Evolutionary conservation across 164 flowering plant genomes (phyloP).

Genomic region (Aristolochia californica): DNA sequence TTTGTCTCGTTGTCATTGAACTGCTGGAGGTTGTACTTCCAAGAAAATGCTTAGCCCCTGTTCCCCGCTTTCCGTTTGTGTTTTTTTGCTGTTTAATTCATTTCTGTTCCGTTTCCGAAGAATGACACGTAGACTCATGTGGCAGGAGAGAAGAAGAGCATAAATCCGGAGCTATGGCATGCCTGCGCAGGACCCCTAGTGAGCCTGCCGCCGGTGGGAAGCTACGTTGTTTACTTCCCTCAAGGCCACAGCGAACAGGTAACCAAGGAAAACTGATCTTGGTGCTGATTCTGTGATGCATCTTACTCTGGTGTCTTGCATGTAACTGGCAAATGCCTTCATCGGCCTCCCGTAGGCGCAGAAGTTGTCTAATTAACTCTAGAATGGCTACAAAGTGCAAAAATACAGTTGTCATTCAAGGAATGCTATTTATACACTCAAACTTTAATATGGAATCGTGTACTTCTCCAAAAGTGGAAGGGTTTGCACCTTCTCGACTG

Average conservation of each 20-base stretch:
- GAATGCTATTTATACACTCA: no score
- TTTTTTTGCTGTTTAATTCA: neutral
- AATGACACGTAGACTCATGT: slow-evolving; percentile 19
- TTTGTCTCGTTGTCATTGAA: no score
- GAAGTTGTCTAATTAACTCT: no score
- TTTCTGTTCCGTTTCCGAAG: neutral
- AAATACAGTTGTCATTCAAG: no score
- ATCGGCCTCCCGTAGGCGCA: no score
- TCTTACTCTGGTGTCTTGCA: neutral
- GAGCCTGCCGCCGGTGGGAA: slow-evolving; percentile 71
- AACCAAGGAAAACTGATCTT: neutral
- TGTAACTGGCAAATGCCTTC: neutral
- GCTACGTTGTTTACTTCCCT: slow-evolving; percentile 78
- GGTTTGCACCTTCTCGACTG: no score
- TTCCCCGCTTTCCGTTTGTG: slow-evolving; percentile 1
- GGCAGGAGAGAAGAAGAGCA: slow-evolving; percentile 56
- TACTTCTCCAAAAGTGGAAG: no score
- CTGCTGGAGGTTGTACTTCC: no score
- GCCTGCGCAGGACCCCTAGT: slow-evolving; percentile 91
- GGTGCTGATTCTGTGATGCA: neutral
- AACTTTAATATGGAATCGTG: no score
- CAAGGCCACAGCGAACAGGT: slow-evolving; percentile 98
- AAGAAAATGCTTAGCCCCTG: no score
- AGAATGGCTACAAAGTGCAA: no score
- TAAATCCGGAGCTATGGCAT: slow-evolving; percentile 90